These are phyloP conservation scores for Phytophthora ramorum DNA, from an alignment of 352 stramenopile species.

Conservation along the genomic window DNA sequence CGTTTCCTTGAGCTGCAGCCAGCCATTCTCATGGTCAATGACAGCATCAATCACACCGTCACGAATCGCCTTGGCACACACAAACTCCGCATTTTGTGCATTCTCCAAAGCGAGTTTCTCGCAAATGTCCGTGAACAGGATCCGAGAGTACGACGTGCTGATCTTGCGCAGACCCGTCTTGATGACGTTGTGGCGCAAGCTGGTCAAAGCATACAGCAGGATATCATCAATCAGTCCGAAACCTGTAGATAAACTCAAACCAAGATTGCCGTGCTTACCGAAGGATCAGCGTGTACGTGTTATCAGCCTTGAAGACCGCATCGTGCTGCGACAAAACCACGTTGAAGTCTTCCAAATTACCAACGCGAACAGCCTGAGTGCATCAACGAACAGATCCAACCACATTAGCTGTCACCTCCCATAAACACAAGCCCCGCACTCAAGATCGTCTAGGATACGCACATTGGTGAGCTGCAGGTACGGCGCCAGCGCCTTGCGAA, in stretches of 20 bases:
- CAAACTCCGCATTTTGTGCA: conserved; percentile 95
- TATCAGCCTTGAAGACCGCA: conserved; percentile 91
- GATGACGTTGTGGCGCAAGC: conserved; percentile 98
- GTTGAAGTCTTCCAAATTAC: conserved; percentile 96
- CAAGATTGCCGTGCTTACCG: conserved; percentile 52
- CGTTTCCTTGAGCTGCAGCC: conserved; percentile 92
- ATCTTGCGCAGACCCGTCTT: conserved; percentile 98
- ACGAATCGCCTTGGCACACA: conserved; percentile 98
- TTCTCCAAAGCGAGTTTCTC: conserved; percentile 94
- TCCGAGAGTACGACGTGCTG: conserved; percentile 95
- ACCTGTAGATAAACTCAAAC: background rate
- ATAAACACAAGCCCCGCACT: background rate
- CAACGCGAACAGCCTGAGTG: conserved; percentile 92
- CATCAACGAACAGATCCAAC: conserved; percentile 12
- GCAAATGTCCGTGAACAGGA: conserved; percentile 93
- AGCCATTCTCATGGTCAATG: conserved; percentile 97
- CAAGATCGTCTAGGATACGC: conserved; percentile 12
- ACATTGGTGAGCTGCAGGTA: conserved; percentile 97
- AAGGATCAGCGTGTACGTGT: conserved; percentile 97
- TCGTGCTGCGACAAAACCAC: conserved; percentile 89
- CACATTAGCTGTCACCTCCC: conserved; percentile 2
- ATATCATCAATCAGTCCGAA: conserved; percentile 12
- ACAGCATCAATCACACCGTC: conserved; percentile 98
- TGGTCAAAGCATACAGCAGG: conserved; percentile 23
- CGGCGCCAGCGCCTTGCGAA: conserved; percentile 89